A percentile compares a stretch with the other conserved stretches of the same genome.
phyloP scores from a whole-genome alignment of 495 filamentous ascomycete genomes.

The Trichoderma erinaceum region DNA sequence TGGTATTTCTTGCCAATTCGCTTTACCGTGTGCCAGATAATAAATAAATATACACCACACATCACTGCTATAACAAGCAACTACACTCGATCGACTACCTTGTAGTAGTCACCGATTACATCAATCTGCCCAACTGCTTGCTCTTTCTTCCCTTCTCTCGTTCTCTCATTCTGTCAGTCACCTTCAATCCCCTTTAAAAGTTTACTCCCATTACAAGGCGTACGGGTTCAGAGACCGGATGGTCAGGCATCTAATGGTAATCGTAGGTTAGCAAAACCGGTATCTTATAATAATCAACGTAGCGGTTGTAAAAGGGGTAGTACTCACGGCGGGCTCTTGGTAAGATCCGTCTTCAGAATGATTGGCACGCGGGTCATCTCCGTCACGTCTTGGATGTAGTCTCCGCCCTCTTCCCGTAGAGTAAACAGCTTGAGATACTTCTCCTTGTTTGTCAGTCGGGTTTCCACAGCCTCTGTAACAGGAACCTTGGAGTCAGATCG shows the following conservation, averaged over 20 bases:
- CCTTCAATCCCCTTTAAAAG: not conserved
- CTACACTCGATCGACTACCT: not conserved
- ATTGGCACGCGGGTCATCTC: conserved; percentile 97
- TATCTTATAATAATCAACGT: not conserved
- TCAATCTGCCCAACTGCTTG: not conserved
- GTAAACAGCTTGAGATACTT: conserved; percentile 89
- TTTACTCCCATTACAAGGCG: conserved; percentile 55
- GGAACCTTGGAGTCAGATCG: conserved; percentile 89
- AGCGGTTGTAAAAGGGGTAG: not conserved
- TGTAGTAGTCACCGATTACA: not conserved
- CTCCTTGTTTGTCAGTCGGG: conserved; percentile 84
- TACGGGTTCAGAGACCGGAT: conserved; percentile 97
- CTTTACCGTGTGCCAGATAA: conserved; percentile 9
- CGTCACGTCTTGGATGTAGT: conserved; percentile 94
- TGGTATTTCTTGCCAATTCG: not conserved
- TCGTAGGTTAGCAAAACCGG: conserved; percentile 31
- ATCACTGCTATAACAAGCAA: not conserved
- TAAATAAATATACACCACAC: conserved; percentile 14
- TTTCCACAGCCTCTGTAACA: conserved; percentile 62
- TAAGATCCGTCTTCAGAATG: conserved; percentile 94
- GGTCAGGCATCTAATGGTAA: conserved; percentile 70
- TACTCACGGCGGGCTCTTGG: conserved; percentile 91
- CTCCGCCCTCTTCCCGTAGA: conserved; percentile 84
- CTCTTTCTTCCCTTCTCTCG: not conserved
- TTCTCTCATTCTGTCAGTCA: not conserved